Conservation (phyloP, 768 basidiomycete genomes). For the Calocybe gangraenosa region DNA sequence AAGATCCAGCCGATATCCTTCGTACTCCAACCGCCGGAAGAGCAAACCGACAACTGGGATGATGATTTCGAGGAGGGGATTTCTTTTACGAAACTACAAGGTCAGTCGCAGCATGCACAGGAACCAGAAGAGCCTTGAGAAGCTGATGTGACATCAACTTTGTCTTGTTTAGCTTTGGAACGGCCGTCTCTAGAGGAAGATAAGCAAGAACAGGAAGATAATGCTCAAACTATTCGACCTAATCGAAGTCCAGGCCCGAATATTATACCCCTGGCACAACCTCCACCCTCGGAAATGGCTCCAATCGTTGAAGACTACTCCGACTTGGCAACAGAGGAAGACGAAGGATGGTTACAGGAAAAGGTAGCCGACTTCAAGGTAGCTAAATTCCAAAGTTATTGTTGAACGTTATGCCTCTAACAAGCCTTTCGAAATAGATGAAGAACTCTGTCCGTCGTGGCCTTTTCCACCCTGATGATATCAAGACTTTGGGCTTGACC, state of each 20-base stretch:
- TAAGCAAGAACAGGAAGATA: constrained; percentile 58
- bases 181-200: constrained; percentile 56
- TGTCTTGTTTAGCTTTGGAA: constrained; percentile 48
- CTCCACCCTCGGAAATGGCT: constrained; percentile 56
- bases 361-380: constrained; percentile 88
- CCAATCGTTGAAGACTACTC: constrained; percentile 90
- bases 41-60: constrained; percentile 96
- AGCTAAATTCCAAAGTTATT: constrained; percentile 10
- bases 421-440: constrained; percentile 36
- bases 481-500: constrained; percentile 67
- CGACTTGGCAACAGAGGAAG: constrained; percentile 78
- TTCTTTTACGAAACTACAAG: constrained; percentile 80
- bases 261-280: constrained; percentile 50
- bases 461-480: constrained; percentile 86
- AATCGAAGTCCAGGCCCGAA: constrained; percentile 61
- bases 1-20: constrained; percentile 64
- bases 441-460: constrained; percentile 71
- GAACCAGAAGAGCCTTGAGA: neutral
- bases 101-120: constrained; percentile 20
- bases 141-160: neutral
- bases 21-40: constrained; percentile 69
- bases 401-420: neutral
- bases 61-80: constrained; percentile 96
- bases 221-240: constrained; percentile 77
- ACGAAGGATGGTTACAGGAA: constrained; percentile 59